Conservation (phyloP, 2,329 filamentous ascomycete species). For the Diaporthe vexans region DNA sequence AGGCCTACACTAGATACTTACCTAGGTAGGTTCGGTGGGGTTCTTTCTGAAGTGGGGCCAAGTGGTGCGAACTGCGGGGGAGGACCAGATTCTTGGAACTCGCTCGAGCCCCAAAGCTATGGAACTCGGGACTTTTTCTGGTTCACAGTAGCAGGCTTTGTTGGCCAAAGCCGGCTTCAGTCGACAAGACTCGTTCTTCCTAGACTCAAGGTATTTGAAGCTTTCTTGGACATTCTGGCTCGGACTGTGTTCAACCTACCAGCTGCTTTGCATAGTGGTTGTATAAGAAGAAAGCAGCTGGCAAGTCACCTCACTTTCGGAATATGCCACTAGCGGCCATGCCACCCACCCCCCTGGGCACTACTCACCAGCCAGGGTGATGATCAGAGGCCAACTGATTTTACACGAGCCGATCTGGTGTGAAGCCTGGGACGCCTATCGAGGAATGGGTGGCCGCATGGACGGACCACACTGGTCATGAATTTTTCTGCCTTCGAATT, state of each 20-base stretch:
- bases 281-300: not conserved
- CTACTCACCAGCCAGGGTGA: not conserved
- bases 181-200: not conserved
- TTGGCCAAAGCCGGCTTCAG: no score
- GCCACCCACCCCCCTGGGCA: not conserved
- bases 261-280: not conserved
- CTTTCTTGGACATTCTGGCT: no score
- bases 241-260: no score
- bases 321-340: not conserved
- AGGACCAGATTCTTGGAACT: not conserved
- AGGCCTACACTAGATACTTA: not conserved
- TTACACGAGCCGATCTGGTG: not conserved
- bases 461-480: not conserved
- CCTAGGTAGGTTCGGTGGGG: constrained; percentile 5
- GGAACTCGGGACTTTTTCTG: not conserved
- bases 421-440: not conserved
- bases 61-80: constrained; percentile 17
- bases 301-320: constrained; percentile 14
- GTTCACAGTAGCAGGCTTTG: no score
- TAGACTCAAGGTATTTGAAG: no score
- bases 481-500: not conserved
- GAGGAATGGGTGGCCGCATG: not conserved
- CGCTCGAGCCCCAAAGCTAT: not conserved
- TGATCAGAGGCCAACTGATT: constrained; percentile 15
- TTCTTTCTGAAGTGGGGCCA: constrained; percentile 13